phyloP scores from a whole-genome alignment of 2,329 filamentous ascomycete genomes.

The Lachnellula subtilissima region DNA sequence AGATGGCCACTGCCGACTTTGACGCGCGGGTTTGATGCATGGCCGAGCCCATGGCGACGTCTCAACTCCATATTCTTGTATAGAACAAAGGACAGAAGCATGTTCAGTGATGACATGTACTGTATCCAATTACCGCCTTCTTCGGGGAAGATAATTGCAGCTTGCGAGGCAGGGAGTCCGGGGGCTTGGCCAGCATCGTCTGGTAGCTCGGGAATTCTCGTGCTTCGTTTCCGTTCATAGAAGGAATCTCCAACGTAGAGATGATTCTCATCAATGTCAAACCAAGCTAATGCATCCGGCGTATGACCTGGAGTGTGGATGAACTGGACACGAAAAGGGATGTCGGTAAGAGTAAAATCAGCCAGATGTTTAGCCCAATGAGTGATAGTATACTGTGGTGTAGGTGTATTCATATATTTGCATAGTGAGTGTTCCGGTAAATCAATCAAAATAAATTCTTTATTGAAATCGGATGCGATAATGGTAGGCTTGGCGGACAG shows the following conservation, averaged over 20 bases:
- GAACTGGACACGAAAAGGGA: constrained; percentile 36
- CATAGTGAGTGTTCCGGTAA: constrained; percentile 39
- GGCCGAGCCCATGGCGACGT: constrained; percentile 19
- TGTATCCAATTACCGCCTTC: constrained; percentile 36
- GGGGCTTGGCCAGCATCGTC: constrained; percentile 12
- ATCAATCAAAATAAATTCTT: constrained; percentile 37
- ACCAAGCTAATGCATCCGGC: constrained; percentile 42
- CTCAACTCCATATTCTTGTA: constrained; percentile 29
- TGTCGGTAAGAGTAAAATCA: constrained; percentile 22
- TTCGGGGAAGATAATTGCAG: constrained; percentile 36
- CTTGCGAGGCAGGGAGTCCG: constrained; percentile 16
- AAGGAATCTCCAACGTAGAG: constrained; percentile 44
- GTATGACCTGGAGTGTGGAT: constrained; percentile 44
- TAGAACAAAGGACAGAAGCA: constrained; percentile 32
- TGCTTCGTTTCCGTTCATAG: constrained; percentile 33
- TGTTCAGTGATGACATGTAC: constrained; percentile 35
- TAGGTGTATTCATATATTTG: constrained; percentile 33
- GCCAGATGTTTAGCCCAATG: constrained; percentile 38
- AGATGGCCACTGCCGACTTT: constrained; percentile 35
- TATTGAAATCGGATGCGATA: constrained; percentile 34
- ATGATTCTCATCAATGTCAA: constrained; percentile 39
- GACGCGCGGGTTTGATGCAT: constrained; percentile 19
- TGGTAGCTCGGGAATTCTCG: constrained; percentile 29
- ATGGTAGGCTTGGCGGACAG: constrained; percentile 20
- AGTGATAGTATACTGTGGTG: constrained; percentile 38